Percentiles rank a stretch among this genome's conserved stretches.
These are phyloP conservation scores for Purpureocillium takamizusanense DNA, from an alignment of 2,329 filamentous ascomycete genomes.

Conservation along the genomic window DNA sequence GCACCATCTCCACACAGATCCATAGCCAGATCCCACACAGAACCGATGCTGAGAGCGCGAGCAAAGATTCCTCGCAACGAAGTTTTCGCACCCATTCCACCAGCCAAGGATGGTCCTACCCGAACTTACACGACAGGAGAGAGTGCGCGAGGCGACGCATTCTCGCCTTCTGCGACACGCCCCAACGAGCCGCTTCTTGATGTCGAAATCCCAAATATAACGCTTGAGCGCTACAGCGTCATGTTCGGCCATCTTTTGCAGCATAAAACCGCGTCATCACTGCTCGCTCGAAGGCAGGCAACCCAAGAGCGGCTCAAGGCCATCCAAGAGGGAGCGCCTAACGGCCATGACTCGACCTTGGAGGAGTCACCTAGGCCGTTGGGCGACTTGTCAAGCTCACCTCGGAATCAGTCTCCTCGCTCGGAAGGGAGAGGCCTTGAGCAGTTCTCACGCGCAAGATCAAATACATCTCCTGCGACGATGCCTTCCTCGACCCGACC, in stretches of 20 bases:
- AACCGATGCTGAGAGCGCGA: background rate
- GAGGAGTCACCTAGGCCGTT: background rate
- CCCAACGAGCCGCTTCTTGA: conserved; percentile 41
- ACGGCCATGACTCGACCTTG: conserved; percentile 15
- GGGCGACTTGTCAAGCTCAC: too few relatives aligned
- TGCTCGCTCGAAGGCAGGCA: conserved; percentile 50
- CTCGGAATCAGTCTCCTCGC: conserved; percentile 4
- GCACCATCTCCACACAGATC: background rate
- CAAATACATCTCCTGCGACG: conserved; percentile 45
- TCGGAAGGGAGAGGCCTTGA: conserved; percentile 6
- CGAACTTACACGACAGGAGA: background rate
- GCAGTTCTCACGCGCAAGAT: conserved; percentile 33
- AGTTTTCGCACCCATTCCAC: background rate
- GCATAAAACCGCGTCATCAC: conserved; percentile 21
- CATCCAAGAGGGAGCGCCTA: conserved; percentile 16
- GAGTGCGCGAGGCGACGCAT: conserved; percentile 1
- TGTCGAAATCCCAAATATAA: conserved; percentile 70
- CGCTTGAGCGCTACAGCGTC: conserved; percentile 84
- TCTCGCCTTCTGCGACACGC: too few relatives aligned
- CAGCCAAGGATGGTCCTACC: background rate
- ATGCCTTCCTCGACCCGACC: conserved; percentile 32
- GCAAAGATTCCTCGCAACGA: background rate
- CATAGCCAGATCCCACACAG: conserved; percentile 1
- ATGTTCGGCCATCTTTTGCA: conserved; percentile 79
- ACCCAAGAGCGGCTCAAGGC: conserved; percentile 48